phyloP scores from a whole-genome alignment of 371 early-diverging fungal genomes.

The Chytridium lagenaria region DNA sequence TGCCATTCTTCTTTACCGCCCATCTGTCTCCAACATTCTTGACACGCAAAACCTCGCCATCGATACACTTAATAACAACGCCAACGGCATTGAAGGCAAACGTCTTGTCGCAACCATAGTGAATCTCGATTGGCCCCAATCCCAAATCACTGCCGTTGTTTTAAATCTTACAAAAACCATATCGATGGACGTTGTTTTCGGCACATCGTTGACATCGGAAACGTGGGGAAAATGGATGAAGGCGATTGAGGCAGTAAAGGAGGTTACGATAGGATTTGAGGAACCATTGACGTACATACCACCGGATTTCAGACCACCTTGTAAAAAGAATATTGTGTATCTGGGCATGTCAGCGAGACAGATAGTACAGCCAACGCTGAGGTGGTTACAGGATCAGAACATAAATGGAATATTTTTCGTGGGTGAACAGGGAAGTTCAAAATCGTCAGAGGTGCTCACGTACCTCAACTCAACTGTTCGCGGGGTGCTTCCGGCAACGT shows the following conservation, averaged over 20 bases:
- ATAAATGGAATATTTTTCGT: conserved; percentile 2
- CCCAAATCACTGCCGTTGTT: not conserved
- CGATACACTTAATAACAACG: conserved; percentile 5
- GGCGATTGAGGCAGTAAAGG: not conserved
- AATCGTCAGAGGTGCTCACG: not conserved
- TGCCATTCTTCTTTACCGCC: conserved; percentile 6
- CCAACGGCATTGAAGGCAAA: conserved; percentile 7
- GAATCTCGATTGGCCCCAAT: conserved; percentile 18
- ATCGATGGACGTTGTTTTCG: conserved; percentile 5
- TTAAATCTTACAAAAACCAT: not conserved
- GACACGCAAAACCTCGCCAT: conserved; percentile 17
- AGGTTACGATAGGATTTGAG: no score
- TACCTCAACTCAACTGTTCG: not conserved
- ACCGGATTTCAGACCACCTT: not conserved
- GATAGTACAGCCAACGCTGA: not conserved
- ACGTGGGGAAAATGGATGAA: not conserved
- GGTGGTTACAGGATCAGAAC: conserved; percentile 13
- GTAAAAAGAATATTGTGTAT: conserved; percentile 1
- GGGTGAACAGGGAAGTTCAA: not conserved
- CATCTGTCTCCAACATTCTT: not conserved
- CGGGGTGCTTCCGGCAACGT: not conserved
- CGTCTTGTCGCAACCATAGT: conserved; percentile 15
- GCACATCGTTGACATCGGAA: not conserved
- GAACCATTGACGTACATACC: conserved; percentile 2
- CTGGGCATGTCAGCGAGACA: conserved; percentile 12